A percentile compares a stretch with the other conserved stretches of the same genome.
phyloP scores from a whole-genome alignment of 2,329 filamentous ascomycete species.

The Teratosphaeria viscida region DNA sequence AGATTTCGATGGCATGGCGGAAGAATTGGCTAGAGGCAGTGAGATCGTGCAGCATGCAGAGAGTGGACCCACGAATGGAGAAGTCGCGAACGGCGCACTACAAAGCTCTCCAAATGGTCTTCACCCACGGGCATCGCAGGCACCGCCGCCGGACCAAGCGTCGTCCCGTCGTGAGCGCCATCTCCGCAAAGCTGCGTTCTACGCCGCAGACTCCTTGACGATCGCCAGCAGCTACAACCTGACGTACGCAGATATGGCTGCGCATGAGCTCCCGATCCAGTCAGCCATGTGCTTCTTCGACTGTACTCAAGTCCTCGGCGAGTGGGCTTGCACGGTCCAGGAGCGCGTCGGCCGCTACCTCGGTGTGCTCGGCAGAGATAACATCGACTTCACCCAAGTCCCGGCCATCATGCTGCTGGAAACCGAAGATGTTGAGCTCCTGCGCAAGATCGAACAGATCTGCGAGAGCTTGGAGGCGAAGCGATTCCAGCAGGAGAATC shows the following conservation, averaged over 20 bases:
- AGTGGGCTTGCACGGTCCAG: conserved; percentile 89
- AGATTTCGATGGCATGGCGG: conserved; percentile 84
- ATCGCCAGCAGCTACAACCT: conserved; percentile 81
- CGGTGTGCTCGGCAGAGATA: conserved; percentile 74
- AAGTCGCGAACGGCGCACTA: background rate
- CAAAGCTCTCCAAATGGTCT: conserved; percentile 6
- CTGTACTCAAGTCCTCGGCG: conserved; percentile 83
- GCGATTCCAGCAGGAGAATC: conserved; percentile 46
- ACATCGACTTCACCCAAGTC: conserved; percentile 67
- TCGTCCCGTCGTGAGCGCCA: conserved; percentile 73
- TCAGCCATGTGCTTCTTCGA: conserved; percentile 89
- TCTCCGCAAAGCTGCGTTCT: conserved; percentile 87
- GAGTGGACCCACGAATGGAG: conserved; percentile 4
- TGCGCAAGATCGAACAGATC: conserved; percentile 73
- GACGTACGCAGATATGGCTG: conserved; percentile 73
- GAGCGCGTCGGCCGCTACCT: conserved; percentile 86
- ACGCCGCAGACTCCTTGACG: conserved; percentile 80
- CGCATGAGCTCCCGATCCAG: conserved; percentile 77
- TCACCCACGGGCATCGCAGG: conserved; percentile 22
- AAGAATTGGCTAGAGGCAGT: conserved; percentile 68
- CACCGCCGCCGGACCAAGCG: conserved; percentile 10
- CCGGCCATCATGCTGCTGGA: conserved; percentile 84
- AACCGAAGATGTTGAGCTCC: conserved; percentile 77
- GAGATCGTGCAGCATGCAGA: conserved; percentile 67
- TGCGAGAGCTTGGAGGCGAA: conserved; percentile 68